Evolutionary conservation across 768 basidiomycete species (phyloP).

Genomic region (Suillus subluteus): DNA sequence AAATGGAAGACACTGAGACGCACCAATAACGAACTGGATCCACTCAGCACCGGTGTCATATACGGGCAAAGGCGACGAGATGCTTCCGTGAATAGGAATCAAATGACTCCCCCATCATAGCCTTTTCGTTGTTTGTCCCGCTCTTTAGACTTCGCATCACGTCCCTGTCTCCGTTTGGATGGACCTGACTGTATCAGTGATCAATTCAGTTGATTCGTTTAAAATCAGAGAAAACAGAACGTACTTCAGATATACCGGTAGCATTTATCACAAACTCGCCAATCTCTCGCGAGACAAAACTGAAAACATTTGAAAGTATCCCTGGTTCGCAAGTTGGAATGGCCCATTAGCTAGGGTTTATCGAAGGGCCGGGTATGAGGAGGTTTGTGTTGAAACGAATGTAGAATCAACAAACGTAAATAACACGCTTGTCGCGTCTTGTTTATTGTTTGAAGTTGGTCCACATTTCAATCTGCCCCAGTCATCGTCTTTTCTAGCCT

Average conservation of each 20-base stretch:
- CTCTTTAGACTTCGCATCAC: background rate
- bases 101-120: background rate
- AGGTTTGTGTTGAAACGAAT: too few species aligned
- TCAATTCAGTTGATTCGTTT: constrained; percentile 12
- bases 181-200: constrained; percentile 14
- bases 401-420: constrained; percentile 21
- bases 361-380: too few species aligned
- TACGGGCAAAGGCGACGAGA: too few species aligned
- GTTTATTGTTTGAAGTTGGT: constrained; percentile 15
- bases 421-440: constrained; percentile 16
- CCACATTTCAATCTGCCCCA: background rate
- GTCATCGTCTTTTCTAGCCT: too few species aligned
- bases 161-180: constrained; percentile 6
- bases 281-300: constrained; percentile 71
- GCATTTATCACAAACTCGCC: constrained; percentile 73
- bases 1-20: too few species aligned
- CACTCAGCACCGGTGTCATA: too few species aligned
- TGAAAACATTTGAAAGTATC: constrained; percentile 65
- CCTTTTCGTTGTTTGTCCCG: background rate
- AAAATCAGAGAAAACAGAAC: background rate
- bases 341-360: background rate
- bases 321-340: constrained; percentile 29
- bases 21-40: too few species aligned
- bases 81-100: too few species aligned
- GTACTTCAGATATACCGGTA: constrained; percentile 37